These are phyloP conservation scores for Periconia sp. DNA, from an alignment of 2,329 filamentous ascomycete genomes.

Conservation along the genomic window DNA sequence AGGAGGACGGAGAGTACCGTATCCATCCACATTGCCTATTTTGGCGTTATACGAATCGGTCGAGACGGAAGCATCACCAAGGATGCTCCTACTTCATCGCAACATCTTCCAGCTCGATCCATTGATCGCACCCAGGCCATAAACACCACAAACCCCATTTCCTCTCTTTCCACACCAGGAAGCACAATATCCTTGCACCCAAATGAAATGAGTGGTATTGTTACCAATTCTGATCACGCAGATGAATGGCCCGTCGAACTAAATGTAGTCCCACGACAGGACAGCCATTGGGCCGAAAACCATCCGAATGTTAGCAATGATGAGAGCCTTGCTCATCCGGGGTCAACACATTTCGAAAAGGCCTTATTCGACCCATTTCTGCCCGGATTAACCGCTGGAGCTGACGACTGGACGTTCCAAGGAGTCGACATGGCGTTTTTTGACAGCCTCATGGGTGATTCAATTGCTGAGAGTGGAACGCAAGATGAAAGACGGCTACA, in stretches of 20 bases:
- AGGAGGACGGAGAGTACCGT: constrained; percentile 1
- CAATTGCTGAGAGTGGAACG: neutral
- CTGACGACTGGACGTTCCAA: constrained; percentile 23
- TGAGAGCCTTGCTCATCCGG: too few relatives aligned
- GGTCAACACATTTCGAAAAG: neutral
- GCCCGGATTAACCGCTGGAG: constrained; percentile 16
- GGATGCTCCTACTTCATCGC: constrained; percentile 17
- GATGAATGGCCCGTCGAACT: too few relatives aligned
- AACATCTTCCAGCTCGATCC: neutral
- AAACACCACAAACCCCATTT: too few relatives aligned
- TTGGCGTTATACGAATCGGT: constrained; percentile 35
- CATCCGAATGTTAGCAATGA: too few relatives aligned
- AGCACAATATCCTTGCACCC: too few relatives aligned
- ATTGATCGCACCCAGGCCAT: neutral
- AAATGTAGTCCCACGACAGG: too few relatives aligned
- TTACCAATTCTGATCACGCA: too few relatives aligned
- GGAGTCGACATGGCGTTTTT: constrained; percentile 23
- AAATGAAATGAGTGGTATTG: too few relatives aligned
- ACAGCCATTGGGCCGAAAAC: too few relatives aligned
- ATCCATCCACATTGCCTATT: constrained; percentile 28
- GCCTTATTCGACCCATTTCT: neutral
- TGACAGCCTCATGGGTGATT: constrained; percentile 17
- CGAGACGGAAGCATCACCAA: constrained; percentile 21
- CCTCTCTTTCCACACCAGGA: too few relatives aligned
- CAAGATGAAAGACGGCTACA: neutral